Evolutionary conservation across 2,329 filamentous ascomycete species (phyloP).

Genomic region (Endoconidiophora polonica): DNA sequence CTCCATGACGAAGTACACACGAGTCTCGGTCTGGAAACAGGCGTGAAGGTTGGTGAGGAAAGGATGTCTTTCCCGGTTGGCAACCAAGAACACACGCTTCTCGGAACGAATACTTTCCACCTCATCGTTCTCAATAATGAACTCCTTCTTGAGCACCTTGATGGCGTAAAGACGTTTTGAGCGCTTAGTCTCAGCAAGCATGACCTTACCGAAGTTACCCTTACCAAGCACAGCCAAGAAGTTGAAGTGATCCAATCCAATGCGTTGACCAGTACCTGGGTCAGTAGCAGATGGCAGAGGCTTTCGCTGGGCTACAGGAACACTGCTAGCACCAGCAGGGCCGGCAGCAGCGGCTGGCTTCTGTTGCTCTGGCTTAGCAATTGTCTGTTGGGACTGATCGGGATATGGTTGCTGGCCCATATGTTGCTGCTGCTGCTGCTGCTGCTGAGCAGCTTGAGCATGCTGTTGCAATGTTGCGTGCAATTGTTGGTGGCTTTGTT

Average conservation of each 20-base stretch:
- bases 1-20: conserved; percentile 99
- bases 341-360: conserved; percentile 15
- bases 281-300: conserved; percentile 54
- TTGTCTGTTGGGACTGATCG: conserved; percentile 19
- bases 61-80: conserved; percentile 90
- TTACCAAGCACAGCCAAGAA: conserved; percentile 96
- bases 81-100: conserved; percentile 92
- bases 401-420: conserved; percentile 21
- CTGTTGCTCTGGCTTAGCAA: conserved; percentile 20
- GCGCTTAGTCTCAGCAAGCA: conserved; percentile 93
- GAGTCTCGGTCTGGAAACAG: conserved; percentile 96
- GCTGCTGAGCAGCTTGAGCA: not conserved
- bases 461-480: conserved; percentile 21
- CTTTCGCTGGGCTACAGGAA: conserved; percentile 26
- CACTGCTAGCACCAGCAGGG: conserved; percentile 16
- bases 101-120: conserved; percentile 96
- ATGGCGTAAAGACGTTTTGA: conserved; percentile 89
- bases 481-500: conserved; percentile 17
- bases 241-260: conserved; percentile 96
- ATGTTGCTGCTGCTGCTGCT: conserved; percentile 21
- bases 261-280: conserved; percentile 61
- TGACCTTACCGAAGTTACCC: conserved; percentile 98
- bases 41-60: conserved; percentile 91
- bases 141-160: conserved; percentile 98
- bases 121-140: conserved; percentile 98